Conservation (phyloP, 768 basidiomycete genomes). For the Podaxis pistillaris region DNA sequence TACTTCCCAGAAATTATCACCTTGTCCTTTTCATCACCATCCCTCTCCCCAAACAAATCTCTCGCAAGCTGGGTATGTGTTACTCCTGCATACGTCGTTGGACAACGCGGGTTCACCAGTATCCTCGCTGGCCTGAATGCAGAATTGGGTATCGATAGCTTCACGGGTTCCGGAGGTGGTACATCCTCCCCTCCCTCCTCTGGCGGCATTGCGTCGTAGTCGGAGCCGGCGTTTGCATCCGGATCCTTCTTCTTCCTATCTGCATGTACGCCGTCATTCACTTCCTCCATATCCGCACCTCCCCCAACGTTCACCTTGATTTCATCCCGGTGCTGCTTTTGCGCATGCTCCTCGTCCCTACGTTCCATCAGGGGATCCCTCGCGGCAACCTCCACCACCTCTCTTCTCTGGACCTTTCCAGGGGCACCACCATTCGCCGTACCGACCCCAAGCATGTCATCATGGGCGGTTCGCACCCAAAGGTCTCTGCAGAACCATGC, state of each 20-base stretch:
- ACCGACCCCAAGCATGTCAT: slow-evolving; percentile 64
- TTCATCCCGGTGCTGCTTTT: slow-evolving; percentile 24
- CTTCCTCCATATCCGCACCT: slow-evolving; percentile 29
- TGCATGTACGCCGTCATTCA: slow-evolving; percentile 30
- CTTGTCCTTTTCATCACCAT: slow-evolving; percentile 60
- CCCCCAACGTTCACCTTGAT: slow-evolving; percentile 31
- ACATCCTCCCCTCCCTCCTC: slow-evolving; percentile 50
- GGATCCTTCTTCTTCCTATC: slow-evolving; percentile 43
- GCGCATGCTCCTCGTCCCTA: background rate
- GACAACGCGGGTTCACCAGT: slow-evolving; percentile 92
- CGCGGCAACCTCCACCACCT: slow-evolving; percentile 35
- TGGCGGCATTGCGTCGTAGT: slow-evolving; percentile 84
- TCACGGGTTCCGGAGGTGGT: slow-evolving; percentile 33
- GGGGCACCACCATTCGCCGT: slow-evolving; percentile 34
- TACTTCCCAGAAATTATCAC: slow-evolving; percentile 62
- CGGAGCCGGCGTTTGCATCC: slow-evolving; percentile 83
- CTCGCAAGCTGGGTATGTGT: slow-evolving; percentile 94
- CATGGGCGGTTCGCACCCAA: slow-evolving; percentile 86
- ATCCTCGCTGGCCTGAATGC: slow-evolving; percentile 89
- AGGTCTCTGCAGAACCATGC: slow-evolving; percentile 98
- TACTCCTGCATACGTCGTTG: slow-evolving; percentile 97
- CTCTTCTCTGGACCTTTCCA: slow-evolving; percentile 27
- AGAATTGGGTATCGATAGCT: slow-evolving; percentile 78
- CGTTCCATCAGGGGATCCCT: slow-evolving; percentile 31
- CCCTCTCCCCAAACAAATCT: slow-evolving; percentile 87